These are phyloP conservation scores for Paecilomyces formosus DNA, from an alignment of 2,329 filamentous ascomycete genomes.

Conservation along the genomic window DNA sequence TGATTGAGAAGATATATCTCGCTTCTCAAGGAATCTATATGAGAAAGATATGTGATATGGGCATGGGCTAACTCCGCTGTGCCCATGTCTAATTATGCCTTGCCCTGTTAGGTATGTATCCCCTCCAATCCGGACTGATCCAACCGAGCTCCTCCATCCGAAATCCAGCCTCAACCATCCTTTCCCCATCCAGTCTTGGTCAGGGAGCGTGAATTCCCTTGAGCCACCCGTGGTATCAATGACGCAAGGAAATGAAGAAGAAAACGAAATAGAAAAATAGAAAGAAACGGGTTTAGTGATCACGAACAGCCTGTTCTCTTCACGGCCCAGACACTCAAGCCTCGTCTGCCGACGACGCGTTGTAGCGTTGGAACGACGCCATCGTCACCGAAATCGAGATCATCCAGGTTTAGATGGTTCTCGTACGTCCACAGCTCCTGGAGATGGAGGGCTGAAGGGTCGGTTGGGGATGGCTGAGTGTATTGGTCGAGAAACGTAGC, in stretches of 20 bases:
- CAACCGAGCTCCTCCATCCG: background rate
- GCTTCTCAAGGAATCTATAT: background rate
- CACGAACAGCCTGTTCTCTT: conserved; percentile 18
- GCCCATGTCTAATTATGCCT: background rate
- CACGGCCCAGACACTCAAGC: conserved; percentile 43
- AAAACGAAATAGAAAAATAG: background rate
- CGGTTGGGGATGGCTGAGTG: conserved; percentile 8
- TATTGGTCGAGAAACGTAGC: conserved; percentile 36
- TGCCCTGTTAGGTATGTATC: background rate
- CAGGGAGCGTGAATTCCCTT: background rate
- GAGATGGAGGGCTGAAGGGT: conserved; percentile 19
- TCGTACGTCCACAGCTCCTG: conserved; percentile 37
- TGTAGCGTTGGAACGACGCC: conserved; percentile 38
- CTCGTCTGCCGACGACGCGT: conserved; percentile 41
- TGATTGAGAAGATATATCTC: background rate
- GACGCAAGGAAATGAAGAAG: background rate
- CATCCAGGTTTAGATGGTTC: conserved; percentile 45
- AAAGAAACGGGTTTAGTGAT: background rate
- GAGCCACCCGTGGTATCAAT: background rate
- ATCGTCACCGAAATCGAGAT: conserved; percentile 44
- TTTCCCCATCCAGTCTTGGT: background rate
- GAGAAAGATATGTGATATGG: background rate
- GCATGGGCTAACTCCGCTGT: too few relatives aligned
- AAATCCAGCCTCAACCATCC: background rate
- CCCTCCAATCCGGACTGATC: background rate